Conservation (phyloP, 805 yeast species). For the Torulaspora quercuum region DNA sequence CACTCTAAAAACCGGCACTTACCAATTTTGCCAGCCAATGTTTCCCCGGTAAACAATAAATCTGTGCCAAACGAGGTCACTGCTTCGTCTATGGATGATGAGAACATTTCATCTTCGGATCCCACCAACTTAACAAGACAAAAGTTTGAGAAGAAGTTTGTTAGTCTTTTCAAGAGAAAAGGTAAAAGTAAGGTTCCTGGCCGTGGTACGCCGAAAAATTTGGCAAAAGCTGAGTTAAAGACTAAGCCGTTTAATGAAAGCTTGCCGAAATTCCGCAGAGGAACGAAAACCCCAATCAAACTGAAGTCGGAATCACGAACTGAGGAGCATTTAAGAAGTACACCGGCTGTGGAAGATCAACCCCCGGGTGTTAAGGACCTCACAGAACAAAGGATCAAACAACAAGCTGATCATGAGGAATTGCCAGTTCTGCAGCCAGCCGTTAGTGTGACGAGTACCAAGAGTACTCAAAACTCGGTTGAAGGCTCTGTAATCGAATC, state of each 20-base stretch:
- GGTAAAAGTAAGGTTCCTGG: constrained; percentile 9
- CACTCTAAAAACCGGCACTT: constrained; percentile 40
- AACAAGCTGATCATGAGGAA: constrained; percentile 7
- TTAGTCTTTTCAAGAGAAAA: constrained; percentile 21
- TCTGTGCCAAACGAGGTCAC: constrained; percentile 1
- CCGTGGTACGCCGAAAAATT: constrained; percentile 2
- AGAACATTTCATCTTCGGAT: constrained; percentile 1
- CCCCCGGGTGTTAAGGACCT: background rate
- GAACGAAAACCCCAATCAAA: constrained; percentile 11
- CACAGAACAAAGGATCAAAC: background rate
- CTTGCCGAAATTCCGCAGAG: constrained; percentile 14
- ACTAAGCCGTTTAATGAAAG: constrained; percentile 15
- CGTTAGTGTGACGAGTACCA: constrained; percentile 18
- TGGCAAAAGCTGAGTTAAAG: constrained; percentile 8
- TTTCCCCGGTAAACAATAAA: constrained; percentile 3
- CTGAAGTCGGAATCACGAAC: constrained; percentile 10
- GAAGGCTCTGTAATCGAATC: constrained; percentile 20
- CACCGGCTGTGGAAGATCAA: background rate
- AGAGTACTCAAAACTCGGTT: constrained; percentile 3
- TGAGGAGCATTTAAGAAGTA: constrained; percentile 9
- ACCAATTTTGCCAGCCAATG: constrained; percentile 20
- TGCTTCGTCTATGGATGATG: background rate
- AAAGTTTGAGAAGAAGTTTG: constrained; percentile 28
- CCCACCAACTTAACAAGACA: constrained; percentile 10
- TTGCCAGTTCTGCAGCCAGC: constrained; percentile 18